Conservation (phyloP, 139 green algal genomes). For the Diplosphaera chodatii region DNA sequence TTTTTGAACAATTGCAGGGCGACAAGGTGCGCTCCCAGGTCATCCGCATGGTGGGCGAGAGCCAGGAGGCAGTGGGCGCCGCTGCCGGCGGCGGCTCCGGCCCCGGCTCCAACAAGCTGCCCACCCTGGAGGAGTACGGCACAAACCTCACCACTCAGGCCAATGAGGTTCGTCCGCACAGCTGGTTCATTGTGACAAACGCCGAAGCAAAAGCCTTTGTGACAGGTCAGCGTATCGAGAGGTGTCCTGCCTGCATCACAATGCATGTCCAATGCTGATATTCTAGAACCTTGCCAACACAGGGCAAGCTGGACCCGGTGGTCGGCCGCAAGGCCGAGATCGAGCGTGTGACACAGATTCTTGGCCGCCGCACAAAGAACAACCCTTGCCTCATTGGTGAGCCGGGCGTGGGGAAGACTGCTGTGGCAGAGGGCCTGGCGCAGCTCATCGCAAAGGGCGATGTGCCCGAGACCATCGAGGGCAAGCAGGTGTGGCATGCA, state of each 20-base stretch:
- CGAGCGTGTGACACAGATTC: conserved; percentile 97
- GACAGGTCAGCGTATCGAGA: too few relatives aligned
- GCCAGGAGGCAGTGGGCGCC: conserved; percentile 88
- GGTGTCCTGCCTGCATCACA: too few relatives aligned
- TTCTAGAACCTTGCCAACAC: too few relatives aligned
- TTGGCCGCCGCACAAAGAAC: conserved; percentile 96
- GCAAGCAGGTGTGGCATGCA: conserved; percentile 94
- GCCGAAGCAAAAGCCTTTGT: too few relatives aligned
- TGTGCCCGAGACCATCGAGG: conserved; percentile 98
- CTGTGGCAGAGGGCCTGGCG: conserved; percentile 95
- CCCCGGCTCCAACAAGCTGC: conserved; percentile 90
- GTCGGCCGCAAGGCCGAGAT: conserved; percentile 97
- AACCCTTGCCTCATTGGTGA: conserved; percentile 98
- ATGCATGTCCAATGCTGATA: too few relatives aligned
- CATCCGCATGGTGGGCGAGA: conserved; percentile 99
- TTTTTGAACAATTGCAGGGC: too few relatives aligned
- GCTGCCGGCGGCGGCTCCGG: conserved; percentile 65
- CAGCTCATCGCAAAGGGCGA: conserved; percentile 90
- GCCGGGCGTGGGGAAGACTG: conserved; percentile 97
- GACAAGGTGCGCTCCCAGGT: conserved; percentile 50
- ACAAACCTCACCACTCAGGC: conserved; percentile 96
- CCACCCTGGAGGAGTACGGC: conserved; percentile 97
- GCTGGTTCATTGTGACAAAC: not conserved
- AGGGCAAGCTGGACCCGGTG: conserved; percentile 97
- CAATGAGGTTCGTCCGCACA: conserved; percentile 54